phyloP scores from a whole-genome alignment of 2,329 filamentous ascomycete species.

The Sporothrix pseudoabietina region DNA sequence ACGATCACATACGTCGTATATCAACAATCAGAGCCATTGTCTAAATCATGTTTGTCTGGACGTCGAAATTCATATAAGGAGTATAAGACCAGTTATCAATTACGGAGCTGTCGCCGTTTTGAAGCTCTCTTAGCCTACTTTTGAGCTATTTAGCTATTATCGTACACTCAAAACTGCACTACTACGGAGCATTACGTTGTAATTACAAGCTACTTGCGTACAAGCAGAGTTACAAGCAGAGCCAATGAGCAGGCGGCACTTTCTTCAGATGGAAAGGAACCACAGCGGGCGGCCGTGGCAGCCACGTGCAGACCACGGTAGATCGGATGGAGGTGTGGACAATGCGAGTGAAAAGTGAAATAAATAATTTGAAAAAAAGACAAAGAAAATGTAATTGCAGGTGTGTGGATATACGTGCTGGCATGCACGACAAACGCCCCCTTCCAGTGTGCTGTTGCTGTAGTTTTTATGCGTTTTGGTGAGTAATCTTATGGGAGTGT shows the following conservation, averaged over 20 bases:
- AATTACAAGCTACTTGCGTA: neutral
- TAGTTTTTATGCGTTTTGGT: neutral
- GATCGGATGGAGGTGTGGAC: neutral
- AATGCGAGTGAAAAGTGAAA: neutral
- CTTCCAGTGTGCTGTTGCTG: neutral
- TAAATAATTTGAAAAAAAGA: neutral
- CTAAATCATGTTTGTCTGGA: too few species aligned
- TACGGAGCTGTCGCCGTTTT: neutral
- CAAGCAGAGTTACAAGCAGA: too few species aligned
- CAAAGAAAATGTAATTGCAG: constrained; percentile 25
- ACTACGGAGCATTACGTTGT: neutral
- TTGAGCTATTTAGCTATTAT: constrained; percentile 1
- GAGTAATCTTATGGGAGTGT: neutral
- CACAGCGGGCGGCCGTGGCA: neutral
- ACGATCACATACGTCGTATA: neutral
- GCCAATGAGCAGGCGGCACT: neutral
- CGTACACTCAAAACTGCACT: neutral
- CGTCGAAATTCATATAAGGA: neutral
- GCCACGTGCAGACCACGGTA: neutral
- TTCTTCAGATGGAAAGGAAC: constrained; percentile 7
- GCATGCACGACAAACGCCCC: constrained; percentile 9
- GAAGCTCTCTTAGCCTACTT: neutral
- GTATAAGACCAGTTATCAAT: neutral
- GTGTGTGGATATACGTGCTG: constrained; percentile 21
- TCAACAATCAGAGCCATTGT: neutral